Percentiles rank a stretch among this genome's conserved stretches.
These are phyloP conservation scores for Fusarium sp. DNA, from an alignment of 2,329 filamentous ascomycete species.

Conservation along the genomic window DNA sequence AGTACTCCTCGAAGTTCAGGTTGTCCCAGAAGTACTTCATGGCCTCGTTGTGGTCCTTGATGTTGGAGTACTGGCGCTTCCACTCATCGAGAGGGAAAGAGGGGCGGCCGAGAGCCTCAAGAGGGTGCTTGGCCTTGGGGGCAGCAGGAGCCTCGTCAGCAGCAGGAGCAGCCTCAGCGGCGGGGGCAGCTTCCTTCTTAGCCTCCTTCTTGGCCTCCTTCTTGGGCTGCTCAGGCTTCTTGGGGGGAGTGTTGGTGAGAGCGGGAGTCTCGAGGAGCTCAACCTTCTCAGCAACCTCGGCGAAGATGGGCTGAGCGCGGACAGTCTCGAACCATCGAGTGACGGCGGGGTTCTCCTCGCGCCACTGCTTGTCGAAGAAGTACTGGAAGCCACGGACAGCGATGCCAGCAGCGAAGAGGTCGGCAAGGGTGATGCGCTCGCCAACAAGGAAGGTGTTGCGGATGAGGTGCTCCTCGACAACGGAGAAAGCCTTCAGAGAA, in stretches of 20 bases:
- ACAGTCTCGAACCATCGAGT: conserved; percentile 96
- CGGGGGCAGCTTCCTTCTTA: conserved; percentile 63
- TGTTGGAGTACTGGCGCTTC: conserved; percentile 99
- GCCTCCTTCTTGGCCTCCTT: conserved; percentile 67
- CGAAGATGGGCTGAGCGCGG: conserved; percentile 91
- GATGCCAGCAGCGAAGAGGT: conserved; percentile 84
- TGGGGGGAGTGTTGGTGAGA: conserved; percentile 74
- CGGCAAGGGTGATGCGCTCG: conserved; percentile 96
- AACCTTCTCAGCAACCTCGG: conserved; percentile 78
- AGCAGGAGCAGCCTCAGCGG: conserved; percentile 47
- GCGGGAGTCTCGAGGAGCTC: conserved; percentile 86
- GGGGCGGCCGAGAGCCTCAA: conserved; percentile 83
- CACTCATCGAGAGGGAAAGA: conserved; percentile 91
- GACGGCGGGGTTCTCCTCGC: conserved; percentile 82
- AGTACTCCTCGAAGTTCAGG: conserved; percentile 93
- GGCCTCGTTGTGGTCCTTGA: conserved; percentile 79
- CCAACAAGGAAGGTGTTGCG: conserved; percentile 97
- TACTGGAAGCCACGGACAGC: conserved; percentile 89
- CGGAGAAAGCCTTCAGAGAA: conserved; percentile 72
- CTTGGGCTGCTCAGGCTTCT: conserved; percentile 82
- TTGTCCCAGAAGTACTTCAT: conserved; percentile 99
- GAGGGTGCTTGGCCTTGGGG: conserved; percentile 95
- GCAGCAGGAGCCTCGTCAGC: conserved; percentile 61
- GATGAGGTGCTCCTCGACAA: conserved; percentile 87
- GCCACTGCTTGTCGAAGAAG: conserved; percentile 94